phyloP scores from a whole-genome alignment of 352 stramenopile species.

The Globisporangium spiculum region DNA sequence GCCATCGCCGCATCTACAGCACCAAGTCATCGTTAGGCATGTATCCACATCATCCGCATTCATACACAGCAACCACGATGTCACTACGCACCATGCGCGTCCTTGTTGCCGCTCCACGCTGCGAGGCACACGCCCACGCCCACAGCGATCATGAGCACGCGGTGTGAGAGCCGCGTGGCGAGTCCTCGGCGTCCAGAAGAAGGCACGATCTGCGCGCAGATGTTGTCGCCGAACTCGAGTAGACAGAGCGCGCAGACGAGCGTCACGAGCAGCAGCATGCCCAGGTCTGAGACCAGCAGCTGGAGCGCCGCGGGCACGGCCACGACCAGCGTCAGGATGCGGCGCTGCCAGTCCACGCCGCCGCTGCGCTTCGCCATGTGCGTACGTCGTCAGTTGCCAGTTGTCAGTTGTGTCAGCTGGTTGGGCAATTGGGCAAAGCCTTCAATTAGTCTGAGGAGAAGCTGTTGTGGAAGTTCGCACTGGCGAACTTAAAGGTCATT shows the following conservation, averaged over 20 bases:
- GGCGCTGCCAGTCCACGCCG: constrained; percentile 54
- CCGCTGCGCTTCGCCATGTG: constrained; percentile 7
- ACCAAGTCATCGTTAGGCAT: neutral
- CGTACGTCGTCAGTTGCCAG: neutral
- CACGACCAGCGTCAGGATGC: constrained; percentile 53
- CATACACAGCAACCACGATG: neutral
- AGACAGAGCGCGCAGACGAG: constrained; percentile 51
- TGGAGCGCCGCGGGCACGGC: constrained; percentile 55
- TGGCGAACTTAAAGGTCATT: no score
- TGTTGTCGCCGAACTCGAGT: constrained; percentile 51
- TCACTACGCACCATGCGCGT: constrained; percentile 25
- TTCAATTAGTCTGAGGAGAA: no score
- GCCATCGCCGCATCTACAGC: constrained; percentile 35
- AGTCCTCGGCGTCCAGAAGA: neutral
- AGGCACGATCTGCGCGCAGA: constrained; percentile 43
- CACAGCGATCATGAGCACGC: constrained; percentile 26
- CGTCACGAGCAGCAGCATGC: constrained; percentile 49
- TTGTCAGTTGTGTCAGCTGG: neutral
- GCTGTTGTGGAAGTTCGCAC: neutral
- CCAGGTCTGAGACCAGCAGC: constrained; percentile 44
- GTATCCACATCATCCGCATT: neutral
- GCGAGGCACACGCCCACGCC: constrained; percentile 29
- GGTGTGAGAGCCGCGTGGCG: constrained; percentile 13
- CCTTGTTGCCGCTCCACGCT: constrained; percentile 35
- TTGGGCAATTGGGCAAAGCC: no score